phyloP scores from a whole-genome alignment of 1,284 basidiomycete genomes.

The Cryptococcus maquisensis region DNA sequence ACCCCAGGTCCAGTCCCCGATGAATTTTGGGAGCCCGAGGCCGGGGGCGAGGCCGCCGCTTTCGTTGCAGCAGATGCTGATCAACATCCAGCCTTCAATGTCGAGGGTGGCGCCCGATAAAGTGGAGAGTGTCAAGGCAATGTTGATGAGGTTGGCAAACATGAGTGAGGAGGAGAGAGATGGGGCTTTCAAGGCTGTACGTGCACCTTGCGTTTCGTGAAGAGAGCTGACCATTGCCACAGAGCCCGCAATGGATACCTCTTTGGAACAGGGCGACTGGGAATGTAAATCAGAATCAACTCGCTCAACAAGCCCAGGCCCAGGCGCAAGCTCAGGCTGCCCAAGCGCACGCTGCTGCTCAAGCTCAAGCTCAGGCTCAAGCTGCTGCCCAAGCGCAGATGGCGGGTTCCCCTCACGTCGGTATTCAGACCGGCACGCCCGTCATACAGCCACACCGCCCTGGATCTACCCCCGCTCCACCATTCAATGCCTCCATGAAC shows the following conservation, averaged over 20 bases:
- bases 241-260: slow-evolving; percentile 31
- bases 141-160: slow-evolving; percentile 23
- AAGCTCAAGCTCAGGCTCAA: slow-evolving; percentile 7
- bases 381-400: slow-evolving; percentile 2
- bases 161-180: slow-evolving; percentile 36
- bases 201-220: neutral
- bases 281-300: neutral
- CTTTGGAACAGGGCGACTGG: slow-evolving; percentile 20
- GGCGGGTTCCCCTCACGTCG: neutral
- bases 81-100: slow-evolving; percentile 5
- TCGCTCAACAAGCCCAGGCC: slow-evolving; percentile 3
- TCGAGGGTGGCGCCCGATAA: slow-evolving; percentile 11
- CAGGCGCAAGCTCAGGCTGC: slow-evolving; percentile 40
- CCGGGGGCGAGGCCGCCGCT: slow-evolving; percentile 12
- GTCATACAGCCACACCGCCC: slow-evolving; percentile 2
- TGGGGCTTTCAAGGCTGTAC: slow-evolving; percentile 29
- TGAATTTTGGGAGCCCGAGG: slow-evolving; percentile 22
- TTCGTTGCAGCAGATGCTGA: slow-evolving; percentile 11
- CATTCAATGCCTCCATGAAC: slow-evolving; percentile 13
- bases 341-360: slow-evolving; percentile 17
- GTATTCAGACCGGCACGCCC: neutral
- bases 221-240: neutral
- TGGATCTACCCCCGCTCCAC: neutral
- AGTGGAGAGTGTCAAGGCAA: slow-evolving; percentile 19
- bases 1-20: slow-evolving; percentile 2